Conservation (phyloP, 352 stramenopile species). For the Globisporangium rhizosaccharum region DNA sequence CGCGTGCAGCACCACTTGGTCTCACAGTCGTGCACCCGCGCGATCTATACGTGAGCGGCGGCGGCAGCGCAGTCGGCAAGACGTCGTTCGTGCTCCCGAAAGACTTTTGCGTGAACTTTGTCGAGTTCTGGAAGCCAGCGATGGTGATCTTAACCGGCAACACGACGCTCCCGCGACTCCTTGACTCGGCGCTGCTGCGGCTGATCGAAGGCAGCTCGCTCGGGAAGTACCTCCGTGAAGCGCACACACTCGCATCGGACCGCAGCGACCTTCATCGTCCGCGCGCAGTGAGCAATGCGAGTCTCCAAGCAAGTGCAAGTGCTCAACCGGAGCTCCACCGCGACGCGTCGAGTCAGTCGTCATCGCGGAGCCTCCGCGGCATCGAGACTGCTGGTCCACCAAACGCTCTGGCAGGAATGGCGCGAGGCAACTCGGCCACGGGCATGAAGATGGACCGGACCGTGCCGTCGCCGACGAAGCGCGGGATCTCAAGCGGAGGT, state of each 20-base stretch:
- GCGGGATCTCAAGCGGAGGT: slow-evolving; percentile 18
- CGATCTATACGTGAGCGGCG: slow-evolving; percentile 28
- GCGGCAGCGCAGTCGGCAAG: slow-evolving; percentile 30
- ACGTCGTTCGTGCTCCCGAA: slow-evolving; percentile 30
- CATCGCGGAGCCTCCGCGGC: slow-evolving; percentile 30
- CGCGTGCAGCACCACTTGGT: slow-evolving; percentile 35
- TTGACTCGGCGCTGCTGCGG: slow-evolving; percentile 35
- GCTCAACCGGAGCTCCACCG: slow-evolving; percentile 37
- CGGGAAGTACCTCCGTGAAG: slow-evolving; percentile 52
- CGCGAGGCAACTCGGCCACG: slow-evolving; percentile 6
- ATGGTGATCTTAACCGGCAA: slow-evolving; percentile 41
- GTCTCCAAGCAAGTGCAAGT: slow-evolving; percentile 20
- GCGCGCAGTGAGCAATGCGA: slow-evolving; percentile 22
- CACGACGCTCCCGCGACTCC: slow-evolving; percentile 33
- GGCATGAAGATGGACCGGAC: slow-evolving; percentile 26
- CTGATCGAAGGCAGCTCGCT: slow-evolving; percentile 46
- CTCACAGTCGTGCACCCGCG: slow-evolving; percentile 57
- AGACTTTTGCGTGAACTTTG: slow-evolving; percentile 50
- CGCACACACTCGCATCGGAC: slow-evolving; percentile 27
- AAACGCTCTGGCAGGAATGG: slow-evolving; percentile 9
- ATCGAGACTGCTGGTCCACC: slow-evolving; percentile 1
- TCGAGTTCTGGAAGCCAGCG: slow-evolving; percentile 44
- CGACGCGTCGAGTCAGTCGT: slow-evolving; percentile 43
- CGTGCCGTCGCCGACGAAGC: slow-evolving; percentile 49
- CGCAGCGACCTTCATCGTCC: slow-evolving; percentile 15